Percentiles rank a stretch among this genome's conserved stretches.
These are phyloP conservation scores for Cryptosporidium sp. DNA, from an alignment of 169 alveolate species.

Conservation along the genomic window DNA sequence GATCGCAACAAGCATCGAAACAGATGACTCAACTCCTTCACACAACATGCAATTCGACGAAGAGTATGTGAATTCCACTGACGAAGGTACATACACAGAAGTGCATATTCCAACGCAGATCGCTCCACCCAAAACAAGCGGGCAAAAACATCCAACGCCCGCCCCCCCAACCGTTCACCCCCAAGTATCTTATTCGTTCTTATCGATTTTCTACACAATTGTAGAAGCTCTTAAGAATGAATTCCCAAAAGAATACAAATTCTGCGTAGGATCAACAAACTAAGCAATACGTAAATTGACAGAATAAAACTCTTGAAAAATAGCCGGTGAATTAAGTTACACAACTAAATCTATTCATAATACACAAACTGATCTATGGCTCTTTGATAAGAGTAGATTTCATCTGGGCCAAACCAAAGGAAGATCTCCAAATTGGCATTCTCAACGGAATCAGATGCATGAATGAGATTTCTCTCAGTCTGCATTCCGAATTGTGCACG, in stretches of 20 bases:
- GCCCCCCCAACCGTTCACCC: slow-evolving; percentile 40
- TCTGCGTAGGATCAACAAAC: slow-evolving; percentile 40
- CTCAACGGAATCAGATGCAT: slow-evolving; percentile 70
- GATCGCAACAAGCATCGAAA: not conserved
- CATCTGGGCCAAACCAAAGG: slow-evolving; percentile 51
- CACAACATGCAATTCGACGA: not conserved
- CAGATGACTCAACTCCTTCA: too few relatives aligned
- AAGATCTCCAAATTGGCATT: slow-evolving; percentile 51
- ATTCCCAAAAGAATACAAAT: slow-evolving; percentile 35
- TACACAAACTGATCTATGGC: slow-evolving; percentile 43
- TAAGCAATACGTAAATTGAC: not conserved
- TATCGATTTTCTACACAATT: slow-evolving; percentile 49
- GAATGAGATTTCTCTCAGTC: slow-evolving; percentile 56
- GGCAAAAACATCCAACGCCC: not conserved
- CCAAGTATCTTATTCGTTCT: slow-evolving; percentile 35
- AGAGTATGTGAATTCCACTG: not conserved
- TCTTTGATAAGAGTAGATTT: slow-evolving; percentile 36
- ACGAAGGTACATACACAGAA: not conserved
- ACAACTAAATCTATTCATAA: not conserved
- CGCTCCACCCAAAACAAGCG: not conserved
- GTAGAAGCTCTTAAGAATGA: slow-evolving; percentile 33
- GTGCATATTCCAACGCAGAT: not conserved
- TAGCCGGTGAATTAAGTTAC: not conserved
- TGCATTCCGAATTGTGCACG: slow-evolving; percentile 71
- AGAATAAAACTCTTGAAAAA: not conserved